A percentile compares a stretch with the other conserved stretches of the same genome.
Conservation (phyloP, 352 stramenopile species). For the Poterioochromonas sp. region DNA sequence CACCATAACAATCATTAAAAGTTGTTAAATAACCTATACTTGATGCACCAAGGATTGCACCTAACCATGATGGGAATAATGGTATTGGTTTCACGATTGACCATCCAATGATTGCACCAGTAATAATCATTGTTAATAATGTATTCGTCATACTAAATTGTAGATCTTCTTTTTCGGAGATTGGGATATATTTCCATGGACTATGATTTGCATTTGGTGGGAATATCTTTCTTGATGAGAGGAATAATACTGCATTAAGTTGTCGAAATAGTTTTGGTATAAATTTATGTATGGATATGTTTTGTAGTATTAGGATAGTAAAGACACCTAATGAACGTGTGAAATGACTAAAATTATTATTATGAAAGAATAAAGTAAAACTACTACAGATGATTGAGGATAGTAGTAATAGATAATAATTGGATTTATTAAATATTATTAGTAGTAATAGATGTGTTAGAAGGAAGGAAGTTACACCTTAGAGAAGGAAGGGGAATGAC, state of each 20-base stretch:
- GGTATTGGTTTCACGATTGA: neutral
- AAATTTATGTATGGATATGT: neutral
- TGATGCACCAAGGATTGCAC: neutral
- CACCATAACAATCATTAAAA: neutral
- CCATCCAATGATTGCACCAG: neutral
- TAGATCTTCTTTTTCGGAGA: neutral
- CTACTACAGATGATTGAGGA: too few species aligned
- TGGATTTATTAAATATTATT: too few species aligned
- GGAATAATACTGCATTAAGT: neutral
- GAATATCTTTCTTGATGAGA: neutral
- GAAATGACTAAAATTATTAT: too few species aligned
- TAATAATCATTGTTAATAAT: neutral
- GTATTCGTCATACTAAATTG: neutral
- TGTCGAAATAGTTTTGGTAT: neutral
- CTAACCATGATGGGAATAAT: constrained; percentile 1
- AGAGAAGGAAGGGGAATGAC: too few species aligned
- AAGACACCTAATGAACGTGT: constrained; percentile 5
- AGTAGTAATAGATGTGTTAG: too few species aligned
- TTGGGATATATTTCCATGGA: neutral
- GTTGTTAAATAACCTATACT: neutral
- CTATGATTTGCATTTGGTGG: neutral
- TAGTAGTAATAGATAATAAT: too few species aligned
- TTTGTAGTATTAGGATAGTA: neutral
- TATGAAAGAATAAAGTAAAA: too few species aligned
- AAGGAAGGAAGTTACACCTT: too few species aligned